A percentile compares a stretch with the other conserved stretches of the same genome.
Evolutionary conservation across 495 filamentous ascomycete species (phyloP).

Genomic region (Lepraria neglecta): DNA sequence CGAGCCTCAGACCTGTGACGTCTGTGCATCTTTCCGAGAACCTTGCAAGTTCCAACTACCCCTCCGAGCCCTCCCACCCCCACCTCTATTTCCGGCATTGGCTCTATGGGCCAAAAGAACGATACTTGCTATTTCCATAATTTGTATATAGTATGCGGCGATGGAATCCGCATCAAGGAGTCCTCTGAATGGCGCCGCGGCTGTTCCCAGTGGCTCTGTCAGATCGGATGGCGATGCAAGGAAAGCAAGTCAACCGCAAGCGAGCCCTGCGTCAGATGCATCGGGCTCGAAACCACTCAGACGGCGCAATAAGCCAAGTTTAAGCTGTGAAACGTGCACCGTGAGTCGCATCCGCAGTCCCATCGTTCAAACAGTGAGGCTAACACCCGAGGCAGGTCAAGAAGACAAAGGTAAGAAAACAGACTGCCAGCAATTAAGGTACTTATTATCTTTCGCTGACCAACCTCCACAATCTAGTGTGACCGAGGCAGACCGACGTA

Average conservation of each 20-base stretch:
- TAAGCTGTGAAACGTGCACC: conserved; percentile 67
- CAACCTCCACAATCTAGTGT: conserved; percentile 33
- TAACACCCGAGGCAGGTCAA: conserved; percentile 7
- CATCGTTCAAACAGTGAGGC: neutral
- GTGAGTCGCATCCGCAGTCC: conserved; percentile 1
- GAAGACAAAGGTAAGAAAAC: conserved; percentile 13
- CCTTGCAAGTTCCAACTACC: too few relatives aligned
- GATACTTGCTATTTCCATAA: neutral
- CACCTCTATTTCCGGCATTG: neutral
- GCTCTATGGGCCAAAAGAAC: conserved; percentile 1
- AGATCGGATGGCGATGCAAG: neutral
- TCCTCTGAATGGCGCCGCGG: neutral
- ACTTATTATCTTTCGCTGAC: neutral
- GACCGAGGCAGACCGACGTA: conserved; percentile 36
- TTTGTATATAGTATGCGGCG: conserved; percentile 1
- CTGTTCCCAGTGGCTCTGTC: neutral
- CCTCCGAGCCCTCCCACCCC: too few relatives aligned
- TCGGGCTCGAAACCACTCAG: conserved; percentile 12
- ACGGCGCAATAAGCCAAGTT: conserved; percentile 62
- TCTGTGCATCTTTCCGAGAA: too few relatives aligned
- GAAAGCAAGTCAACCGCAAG: conserved; percentile 1
- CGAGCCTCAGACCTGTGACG: too few relatives aligned
- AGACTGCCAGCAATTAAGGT: neutral
- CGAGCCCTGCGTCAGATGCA: conserved; percentile 9
- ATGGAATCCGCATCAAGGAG: conserved; percentile 13